Conservation (phyloP, 2,329 filamentous ascomycete species). For the Macrophomina tecta region DNA sequence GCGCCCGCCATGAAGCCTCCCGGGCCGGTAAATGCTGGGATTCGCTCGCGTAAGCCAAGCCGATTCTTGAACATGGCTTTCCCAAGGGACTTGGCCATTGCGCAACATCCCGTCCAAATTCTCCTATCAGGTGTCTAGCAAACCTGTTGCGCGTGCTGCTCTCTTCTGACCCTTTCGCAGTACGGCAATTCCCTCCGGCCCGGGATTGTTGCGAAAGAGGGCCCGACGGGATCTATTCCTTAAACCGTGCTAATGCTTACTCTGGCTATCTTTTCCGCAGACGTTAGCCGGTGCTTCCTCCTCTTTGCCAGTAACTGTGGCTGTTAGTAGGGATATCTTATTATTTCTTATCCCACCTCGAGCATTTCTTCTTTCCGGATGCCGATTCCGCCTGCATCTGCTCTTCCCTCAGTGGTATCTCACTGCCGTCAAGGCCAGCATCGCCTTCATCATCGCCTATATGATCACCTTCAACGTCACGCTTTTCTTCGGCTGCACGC, state of each 20-base stretch:
- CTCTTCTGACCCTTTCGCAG: not conserved
- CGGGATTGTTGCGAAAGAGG: not conserved
- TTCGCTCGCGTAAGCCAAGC: not conserved
- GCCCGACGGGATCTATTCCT: not conserved
- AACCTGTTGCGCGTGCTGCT: not conserved
- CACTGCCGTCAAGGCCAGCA: conserved; percentile 45
- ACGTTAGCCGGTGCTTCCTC: not conserved
- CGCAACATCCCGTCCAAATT: not conserved
- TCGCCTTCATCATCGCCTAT: conserved; percentile 48
- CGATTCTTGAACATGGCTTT: not conserved
- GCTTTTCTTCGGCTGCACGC: conserved; percentile 47
- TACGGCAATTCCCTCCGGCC: not conserved
- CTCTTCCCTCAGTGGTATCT: conserved; percentile 37
- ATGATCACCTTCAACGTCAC: conserved; percentile 45
- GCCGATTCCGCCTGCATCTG: not conserved
- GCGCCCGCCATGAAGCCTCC: not conserved
- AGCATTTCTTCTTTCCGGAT: not conserved
- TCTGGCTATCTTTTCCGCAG: not conserved
- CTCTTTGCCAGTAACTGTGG: not conserved
- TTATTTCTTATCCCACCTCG: not conserved
- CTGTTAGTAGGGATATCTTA: not conserved
- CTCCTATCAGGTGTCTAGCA: not conserved
- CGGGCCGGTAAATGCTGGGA: not conserved
- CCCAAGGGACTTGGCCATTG: not conserved
- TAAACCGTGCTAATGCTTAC: not conserved